phyloP scores from a whole-genome alignment of 306 rosid species.

The Cucumis hystrix region DNA sequence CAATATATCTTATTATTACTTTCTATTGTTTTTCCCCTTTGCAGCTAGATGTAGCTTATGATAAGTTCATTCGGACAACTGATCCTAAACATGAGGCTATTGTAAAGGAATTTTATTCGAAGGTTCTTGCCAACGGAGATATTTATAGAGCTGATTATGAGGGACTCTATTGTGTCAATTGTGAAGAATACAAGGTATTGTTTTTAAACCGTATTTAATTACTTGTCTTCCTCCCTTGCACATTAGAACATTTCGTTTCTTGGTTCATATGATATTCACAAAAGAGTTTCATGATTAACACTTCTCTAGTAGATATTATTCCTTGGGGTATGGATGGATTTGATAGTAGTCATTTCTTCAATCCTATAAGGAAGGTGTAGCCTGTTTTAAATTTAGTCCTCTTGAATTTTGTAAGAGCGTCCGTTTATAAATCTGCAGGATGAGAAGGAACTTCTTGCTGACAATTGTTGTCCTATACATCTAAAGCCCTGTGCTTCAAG shows the following conservation, averaged over 20 bases:
- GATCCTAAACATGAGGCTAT: slow-evolving; percentile 76
- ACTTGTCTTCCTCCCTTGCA: background rate
- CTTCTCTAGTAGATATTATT: background rate
- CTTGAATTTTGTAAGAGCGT: background rate
- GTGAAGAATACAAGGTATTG: slow-evolving; percentile 89
- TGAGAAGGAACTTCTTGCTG: slow-evolving; percentile 74
- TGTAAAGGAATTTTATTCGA: slow-evolving; percentile 84
- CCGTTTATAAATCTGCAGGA: slow-evolving; percentile 37
- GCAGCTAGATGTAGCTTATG: slow-evolving; percentile 80
- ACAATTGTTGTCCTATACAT: slow-evolving; percentile 78
- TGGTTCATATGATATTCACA: background rate
- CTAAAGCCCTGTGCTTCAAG: slow-evolving; percentile 81
- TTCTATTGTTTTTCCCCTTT: background rate
- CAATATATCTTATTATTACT: background rate
- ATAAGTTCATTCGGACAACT: slow-evolving; percentile 87
- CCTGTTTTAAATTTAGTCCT: background rate
- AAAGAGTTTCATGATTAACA: background rate
- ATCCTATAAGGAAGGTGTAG: background rate
- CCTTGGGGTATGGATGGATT: background rate
- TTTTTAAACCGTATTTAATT: background rate
- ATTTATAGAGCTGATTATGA: slow-evolving; percentile 90
- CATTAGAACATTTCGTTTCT: background rate
- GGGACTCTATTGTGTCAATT: slow-evolving; percentile 89
- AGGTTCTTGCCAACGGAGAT: slow-evolving; percentile 82
- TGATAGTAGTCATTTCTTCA: background rate